phyloP scores from a whole-genome alignment of 2,329 filamentous ascomycete species.

The Pseudogymnoascus destructans region DNA sequence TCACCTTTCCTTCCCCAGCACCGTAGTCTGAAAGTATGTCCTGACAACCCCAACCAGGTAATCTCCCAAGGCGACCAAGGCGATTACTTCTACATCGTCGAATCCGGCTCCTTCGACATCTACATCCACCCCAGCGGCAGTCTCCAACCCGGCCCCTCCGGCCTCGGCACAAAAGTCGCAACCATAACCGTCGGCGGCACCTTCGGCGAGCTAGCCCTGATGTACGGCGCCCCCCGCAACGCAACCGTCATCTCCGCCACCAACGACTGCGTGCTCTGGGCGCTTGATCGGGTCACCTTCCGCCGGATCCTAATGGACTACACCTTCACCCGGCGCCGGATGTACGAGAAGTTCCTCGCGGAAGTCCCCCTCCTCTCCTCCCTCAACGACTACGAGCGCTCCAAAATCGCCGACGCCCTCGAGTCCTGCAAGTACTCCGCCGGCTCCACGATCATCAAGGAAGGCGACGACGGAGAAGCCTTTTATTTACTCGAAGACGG shows the following conservation, averaged over 20 bases:
- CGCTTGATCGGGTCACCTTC: conserved; percentile 89
- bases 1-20: not conserved
- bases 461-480: conserved; percentile 81
- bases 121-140: conserved; percentile 71
- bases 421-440: conserved; percentile 77
- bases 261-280: conserved; percentile 72
- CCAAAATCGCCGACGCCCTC: conserved; percentile 93
- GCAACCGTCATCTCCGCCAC: conserved; percentile 84
- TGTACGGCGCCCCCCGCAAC: conserved; percentile 96
- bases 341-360: conserved; percentile 95
- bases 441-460: conserved; percentile 72
- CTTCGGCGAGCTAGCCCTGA: conserved; percentile 90
- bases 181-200: conserved; percentile 78
- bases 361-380: conserved; percentile 76
- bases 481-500: conserved; percentile 88
- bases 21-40: not conserved
- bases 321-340: conserved; percentile 84
- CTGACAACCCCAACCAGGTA: conserved; percentile 41
- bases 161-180: conserved; percentile 71
- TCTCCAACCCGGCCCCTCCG: conserved; percentile 66
- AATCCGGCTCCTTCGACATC: conserved; percentile 80
- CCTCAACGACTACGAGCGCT: conserved; percentile 82
- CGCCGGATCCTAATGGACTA: conserved; percentile 97
- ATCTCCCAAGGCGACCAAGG: conserved; percentile 92
- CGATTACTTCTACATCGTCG: conserved; percentile 96